Percentiles rank a stretch among this genome's conserved stretches.
These are phyloP conservation scores for Penicillium sp. DNA, from an alignment of 2,329 filamentous ascomycete species.

Conservation along the genomic window DNA sequence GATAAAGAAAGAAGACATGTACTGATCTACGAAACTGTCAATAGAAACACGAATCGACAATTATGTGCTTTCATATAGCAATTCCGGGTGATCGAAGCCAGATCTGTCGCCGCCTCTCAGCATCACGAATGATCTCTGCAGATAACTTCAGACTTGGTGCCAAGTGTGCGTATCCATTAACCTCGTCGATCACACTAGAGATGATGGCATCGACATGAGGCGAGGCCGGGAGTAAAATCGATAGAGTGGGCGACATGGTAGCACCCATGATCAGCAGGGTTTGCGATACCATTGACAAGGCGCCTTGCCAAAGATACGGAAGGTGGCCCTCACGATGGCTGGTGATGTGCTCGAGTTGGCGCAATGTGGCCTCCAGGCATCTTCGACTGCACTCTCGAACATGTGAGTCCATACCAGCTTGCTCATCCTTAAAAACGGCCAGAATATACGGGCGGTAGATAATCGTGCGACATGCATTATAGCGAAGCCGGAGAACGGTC, in stretches of 20 bases:
- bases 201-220: slow-evolving; percentile 71
- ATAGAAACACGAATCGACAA: not conserved
- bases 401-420: slow-evolving; percentile 67
- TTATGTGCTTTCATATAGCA: not conserved
- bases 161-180: slow-evolving; percentile 71
- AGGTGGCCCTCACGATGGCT: slow-evolving; percentile 81
- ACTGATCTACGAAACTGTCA: not conserved
- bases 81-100: slow-evolving; percentile 24
- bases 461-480: slow-evolving; percentile 82
- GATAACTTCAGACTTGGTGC: slow-evolving; percentile 74
- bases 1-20: not conserved
- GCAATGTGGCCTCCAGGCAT: slow-evolving; percentile 76
- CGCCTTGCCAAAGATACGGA: slow-evolving; percentile 83
- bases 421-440: slow-evolving; percentile 76
- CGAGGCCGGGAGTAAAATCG: slow-evolving; percentile 60
- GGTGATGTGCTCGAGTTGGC: slow-evolving; percentile 75
- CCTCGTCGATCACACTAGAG: slow-evolving; percentile 72
- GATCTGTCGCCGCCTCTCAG: slow-evolving; percentile 67
- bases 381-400: slow-evolving; percentile 78
- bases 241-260: slow-evolving; percentile 74
- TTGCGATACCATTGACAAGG: slow-evolving; percentile 79
- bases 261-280: slow-evolving; percentile 81
- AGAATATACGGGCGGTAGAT: slow-evolving; percentile 83
- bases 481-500: slow-evolving; percentile 74
- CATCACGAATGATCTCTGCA: slow-evolving; percentile 79